A percentile compares a stretch with the other conserved stretches of the same genome.
phyloP scores from a whole-genome alignment of 2,329 filamentous ascomycete species.

The Curvularia verruculosa region DNA sequence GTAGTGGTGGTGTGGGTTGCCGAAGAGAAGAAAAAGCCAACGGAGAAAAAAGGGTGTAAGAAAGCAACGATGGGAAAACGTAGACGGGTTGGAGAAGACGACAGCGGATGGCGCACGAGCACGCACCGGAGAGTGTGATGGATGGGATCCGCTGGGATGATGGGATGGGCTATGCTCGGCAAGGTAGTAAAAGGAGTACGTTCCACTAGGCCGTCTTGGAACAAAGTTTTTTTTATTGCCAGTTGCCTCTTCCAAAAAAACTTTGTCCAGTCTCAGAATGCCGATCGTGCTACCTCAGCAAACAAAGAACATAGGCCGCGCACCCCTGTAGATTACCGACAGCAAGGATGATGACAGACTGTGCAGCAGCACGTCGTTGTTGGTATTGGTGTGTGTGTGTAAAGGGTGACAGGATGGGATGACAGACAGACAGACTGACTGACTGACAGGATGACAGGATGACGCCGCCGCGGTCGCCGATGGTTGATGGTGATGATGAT shows the following conservation, averaged over 20 bases:
- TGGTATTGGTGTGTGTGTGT: not conserved
- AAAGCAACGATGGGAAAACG: conserved; percentile 16
- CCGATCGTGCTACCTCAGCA: conserved; percentile 27
- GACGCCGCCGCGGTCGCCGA: not conserved
- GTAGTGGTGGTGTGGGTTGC: conserved; percentile 5
- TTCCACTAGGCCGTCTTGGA: conserved; percentile 35
- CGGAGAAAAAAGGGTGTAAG: not conserved
- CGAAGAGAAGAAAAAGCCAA: not conserved
- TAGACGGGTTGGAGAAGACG: conserved; percentile 26
- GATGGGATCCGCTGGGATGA: conserved; percentile 24
- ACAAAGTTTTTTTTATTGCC: conserved; percentile 36
- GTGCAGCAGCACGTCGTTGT: conserved; percentile 1
- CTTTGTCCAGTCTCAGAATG: conserved; percentile 35
- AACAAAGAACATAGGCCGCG: conserved; percentile 11
- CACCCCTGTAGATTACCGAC: conserved; percentile 8
- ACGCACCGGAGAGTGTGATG: conserved; percentile 25
- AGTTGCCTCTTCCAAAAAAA: conserved; percentile 28
- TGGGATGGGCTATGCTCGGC: conserved; percentile 26
- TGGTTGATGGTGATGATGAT: conserved; percentile 1
- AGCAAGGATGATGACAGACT: not conserved
- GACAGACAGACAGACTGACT: too few relatives aligned
- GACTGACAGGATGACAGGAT: not conserved
- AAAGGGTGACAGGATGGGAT: not conserved
- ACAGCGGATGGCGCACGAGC: conserved; percentile 29
- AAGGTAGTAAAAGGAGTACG: conserved; percentile 42